A percentile compares a stretch with the other conserved stretches of the same genome.
phyloP scores from a whole-genome alignment of 164 flowering plant genomes.

The Piper betle region DNA sequence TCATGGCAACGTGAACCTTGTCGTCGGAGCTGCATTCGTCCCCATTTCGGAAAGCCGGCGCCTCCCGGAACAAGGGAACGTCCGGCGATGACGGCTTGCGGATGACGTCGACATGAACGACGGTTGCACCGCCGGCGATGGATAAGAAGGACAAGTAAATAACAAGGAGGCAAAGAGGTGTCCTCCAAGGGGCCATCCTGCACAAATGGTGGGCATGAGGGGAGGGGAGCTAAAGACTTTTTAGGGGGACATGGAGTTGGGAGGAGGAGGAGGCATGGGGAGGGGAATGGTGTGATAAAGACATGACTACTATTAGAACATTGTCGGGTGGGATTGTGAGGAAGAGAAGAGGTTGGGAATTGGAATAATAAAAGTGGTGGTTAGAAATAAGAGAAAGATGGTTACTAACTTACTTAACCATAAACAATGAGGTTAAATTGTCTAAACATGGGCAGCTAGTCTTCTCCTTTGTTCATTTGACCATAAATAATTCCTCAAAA shows the following conservation, averaged over 20 bases:
- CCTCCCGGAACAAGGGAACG: conserved; percentile 54
- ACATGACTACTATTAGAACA: conserved; percentile 9
- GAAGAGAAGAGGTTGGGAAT: conserved; percentile 23
- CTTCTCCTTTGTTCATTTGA: no score
- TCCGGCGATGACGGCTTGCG: conserved; percentile 10
- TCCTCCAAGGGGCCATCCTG: conserved; percentile 49
- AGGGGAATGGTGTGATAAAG: background rate
- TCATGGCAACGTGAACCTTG: conserved; percentile 51
- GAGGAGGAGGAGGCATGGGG: background rate
- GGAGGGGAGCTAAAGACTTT: background rate
- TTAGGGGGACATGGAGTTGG: background rate
- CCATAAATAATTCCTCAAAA: no score
- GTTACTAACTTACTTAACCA: no score
- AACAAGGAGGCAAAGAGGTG: background rate
- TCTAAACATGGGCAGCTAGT: no score
- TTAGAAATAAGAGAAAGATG: no score
- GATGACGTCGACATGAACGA: conserved; percentile 17
- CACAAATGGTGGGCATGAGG: conserved; percentile 3
- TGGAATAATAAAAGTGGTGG: no score
- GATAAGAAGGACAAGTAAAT: conserved; percentile 13
- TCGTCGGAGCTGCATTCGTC: conserved; percentile 21
- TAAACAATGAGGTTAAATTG: no score
- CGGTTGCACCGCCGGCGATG: conserved; percentile 16
- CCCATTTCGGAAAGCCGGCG: conserved; percentile 56
- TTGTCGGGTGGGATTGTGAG: conserved; percentile 10